These are phyloP conservation scores for Aspergillus fischeri DNA, from an alignment of 2,329 filamentous ascomycete species.

Conservation along the genomic window DNA sequence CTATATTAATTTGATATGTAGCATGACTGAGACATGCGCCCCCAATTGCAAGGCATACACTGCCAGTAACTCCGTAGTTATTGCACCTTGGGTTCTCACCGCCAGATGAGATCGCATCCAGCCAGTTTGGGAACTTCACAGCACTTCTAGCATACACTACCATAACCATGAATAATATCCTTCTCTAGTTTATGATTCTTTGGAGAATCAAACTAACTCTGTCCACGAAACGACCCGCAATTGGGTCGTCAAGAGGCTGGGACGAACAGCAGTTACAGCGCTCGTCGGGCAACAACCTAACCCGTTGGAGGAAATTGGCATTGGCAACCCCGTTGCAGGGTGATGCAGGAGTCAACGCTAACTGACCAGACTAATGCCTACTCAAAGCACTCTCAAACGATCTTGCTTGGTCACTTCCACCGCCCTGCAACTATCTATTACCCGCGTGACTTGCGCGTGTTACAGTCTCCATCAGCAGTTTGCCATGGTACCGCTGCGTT, in stretches of 20 bases:
- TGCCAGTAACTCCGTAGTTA: background rate
- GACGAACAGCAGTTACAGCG: constrained; percentile 8
- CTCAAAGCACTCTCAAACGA: background rate
- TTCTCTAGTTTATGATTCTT: background rate
- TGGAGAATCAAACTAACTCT: background rate
- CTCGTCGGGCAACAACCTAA: constrained; percentile 9
- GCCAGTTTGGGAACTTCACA: background rate
- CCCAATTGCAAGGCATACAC: background rate
- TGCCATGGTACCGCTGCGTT: background rate
- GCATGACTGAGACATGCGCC: background rate
- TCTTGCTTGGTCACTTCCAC: background rate
- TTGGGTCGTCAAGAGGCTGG: constrained; percentile 22
- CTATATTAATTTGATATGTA: background rate
- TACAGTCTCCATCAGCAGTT: background rate
- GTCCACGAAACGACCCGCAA: constrained; percentile 8
- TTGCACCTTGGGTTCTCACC: background rate
- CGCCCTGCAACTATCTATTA: background rate
- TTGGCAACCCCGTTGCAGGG: background rate
- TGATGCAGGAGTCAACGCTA: background rate
- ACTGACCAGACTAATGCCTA: background rate
- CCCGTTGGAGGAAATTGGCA: background rate
- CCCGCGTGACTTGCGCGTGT: background rate
- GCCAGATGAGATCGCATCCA: constrained; percentile 5
- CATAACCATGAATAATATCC: background rate
- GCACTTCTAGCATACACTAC: background rate